Percentiles rank a stretch among this genome's conserved stretches.
These are phyloP conservation scores for Marasmius fiardii DNA, from an alignment of 1,284 basidiomycete genomes.

Conservation along the genomic window DNA sequence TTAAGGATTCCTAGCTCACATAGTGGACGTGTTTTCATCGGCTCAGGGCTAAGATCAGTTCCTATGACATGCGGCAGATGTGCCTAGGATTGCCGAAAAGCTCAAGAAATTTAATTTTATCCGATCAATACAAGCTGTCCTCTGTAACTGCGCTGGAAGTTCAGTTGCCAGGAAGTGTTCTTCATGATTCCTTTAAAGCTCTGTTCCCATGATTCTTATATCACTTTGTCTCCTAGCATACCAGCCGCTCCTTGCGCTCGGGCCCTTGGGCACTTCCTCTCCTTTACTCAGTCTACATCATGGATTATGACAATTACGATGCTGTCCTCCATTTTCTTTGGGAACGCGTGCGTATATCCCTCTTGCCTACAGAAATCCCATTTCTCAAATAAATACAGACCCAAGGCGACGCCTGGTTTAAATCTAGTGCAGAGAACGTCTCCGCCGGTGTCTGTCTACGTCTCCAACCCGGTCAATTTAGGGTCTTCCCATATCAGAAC, in stretches of 20 bases:
- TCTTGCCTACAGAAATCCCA: not conserved
- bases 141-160: too few relatives aligned
- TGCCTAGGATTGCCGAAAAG: too few relatives aligned
- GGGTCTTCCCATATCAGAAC: constrained; percentile 70
- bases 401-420: constrained; percentile 73
- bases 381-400: constrained; percentile 37
- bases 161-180: too few relatives aligned
- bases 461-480: constrained; percentile 57
- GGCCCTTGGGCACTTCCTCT: constrained; percentile 15
- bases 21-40: too few relatives aligned
- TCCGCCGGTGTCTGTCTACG: constrained; percentile 68
- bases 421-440: constrained; percentile 68
- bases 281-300: constrained; percentile 15
- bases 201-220: not conserved
- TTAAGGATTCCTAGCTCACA: too few relatives aligned
- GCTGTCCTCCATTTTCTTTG: constrained; percentile 68
- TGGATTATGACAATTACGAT: constrained; percentile 72
- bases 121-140: too few relatives aligned
- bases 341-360: constrained; percentile 30
- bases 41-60: too few relatives aligned
- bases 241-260: not conserved
- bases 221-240: constrained; percentile 8
- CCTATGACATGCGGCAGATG: too few relatives aligned
- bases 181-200: not conserved
- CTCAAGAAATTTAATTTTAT: too few relatives aligned